Evolutionary conservation across 148 eudicot species (phyloP).

Genomic region (Spergularia marina): DNA sequence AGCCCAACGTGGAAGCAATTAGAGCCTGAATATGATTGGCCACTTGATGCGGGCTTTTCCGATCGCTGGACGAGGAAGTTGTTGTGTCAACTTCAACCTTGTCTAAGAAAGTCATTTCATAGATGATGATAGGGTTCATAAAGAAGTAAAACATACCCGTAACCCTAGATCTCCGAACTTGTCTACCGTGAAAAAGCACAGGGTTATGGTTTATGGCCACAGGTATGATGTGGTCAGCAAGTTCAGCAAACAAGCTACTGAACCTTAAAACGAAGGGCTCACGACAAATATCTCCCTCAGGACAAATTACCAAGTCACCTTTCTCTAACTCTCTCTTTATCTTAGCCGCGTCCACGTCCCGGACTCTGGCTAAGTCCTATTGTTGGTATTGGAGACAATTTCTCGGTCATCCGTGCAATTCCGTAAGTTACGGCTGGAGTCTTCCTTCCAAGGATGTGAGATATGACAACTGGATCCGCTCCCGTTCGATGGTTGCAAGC

Average conservation of each 20-base stretch:
- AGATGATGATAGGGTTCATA: constrained; percentile 42
- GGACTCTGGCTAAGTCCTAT: constrained; percentile 60
- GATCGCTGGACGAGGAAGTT: background rate
- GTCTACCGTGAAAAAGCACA: constrained; percentile 36
- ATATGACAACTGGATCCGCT: constrained; percentile 77
- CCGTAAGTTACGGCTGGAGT: constrained; percentile 82
- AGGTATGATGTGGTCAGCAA: constrained; percentile 73
- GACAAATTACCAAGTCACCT: constrained; percentile 71
- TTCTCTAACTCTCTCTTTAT: constrained; percentile 42
- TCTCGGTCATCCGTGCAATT: constrained; percentile 59
- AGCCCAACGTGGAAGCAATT: constrained; percentile 25
- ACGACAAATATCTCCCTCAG: constrained; percentile 86
- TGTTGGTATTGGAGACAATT: constrained; percentile 75
- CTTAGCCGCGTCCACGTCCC: constrained; percentile 60
- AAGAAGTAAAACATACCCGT: constrained; percentile 37
- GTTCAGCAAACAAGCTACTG: constrained; percentile 73
- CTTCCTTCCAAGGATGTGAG: constrained; percentile 49
- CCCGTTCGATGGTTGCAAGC: constrained; percentile 85
- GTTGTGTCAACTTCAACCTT: constrained; percentile 24
- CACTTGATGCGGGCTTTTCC: constrained; percentile 28
- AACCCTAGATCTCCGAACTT: constrained; percentile 42
- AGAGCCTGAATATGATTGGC: constrained; percentile 38
- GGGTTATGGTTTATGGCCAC: constrained; percentile 36
- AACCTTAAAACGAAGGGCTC: constrained; percentile 80
- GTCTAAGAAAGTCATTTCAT: constrained; percentile 42